A percentile compares a stretch with the other conserved stretches of the same genome.
These are phyloP conservation scores for Penicillium sp. DNA, from an alignment of 2,329 filamentous ascomycete species.

Conservation along the genomic window DNA sequence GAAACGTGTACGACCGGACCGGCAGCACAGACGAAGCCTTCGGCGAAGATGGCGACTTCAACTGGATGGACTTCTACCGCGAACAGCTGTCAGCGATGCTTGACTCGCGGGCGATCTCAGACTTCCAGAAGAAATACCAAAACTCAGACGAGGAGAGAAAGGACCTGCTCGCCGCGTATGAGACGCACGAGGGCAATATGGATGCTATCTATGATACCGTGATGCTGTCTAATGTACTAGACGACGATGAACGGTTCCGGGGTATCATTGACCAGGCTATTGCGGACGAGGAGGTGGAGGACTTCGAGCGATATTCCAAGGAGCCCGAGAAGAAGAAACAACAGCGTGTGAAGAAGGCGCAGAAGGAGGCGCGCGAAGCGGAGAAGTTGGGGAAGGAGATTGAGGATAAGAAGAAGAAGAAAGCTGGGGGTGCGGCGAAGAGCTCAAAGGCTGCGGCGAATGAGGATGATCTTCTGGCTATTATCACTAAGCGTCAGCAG, in stretches of 20 bases:
- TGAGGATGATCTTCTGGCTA: conserved; percentile 59
- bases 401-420: conserved; percentile 69
- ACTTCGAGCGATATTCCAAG: conserved; percentile 67
- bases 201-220: conserved; percentile 74
- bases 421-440: conserved; percentile 40
- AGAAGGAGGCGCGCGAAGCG: conserved; percentile 69
- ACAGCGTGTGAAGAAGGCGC: conserved; percentile 60
- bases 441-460: conserved; percentile 37
- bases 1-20: conserved; percentile 83
- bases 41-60: conserved; percentile 70
- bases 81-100: conserved; percentile 78
- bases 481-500: conserved; percentile 72
- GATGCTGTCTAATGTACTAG: conserved; percentile 79
- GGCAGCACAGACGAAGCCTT: conserved; percentile 85
- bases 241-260: conserved; percentile 84
- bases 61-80: conserved; percentile 87
- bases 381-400: conserved; percentile 73
- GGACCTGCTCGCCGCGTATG: conserved; percentile 76
- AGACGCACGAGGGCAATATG: conserved; percentile 71
- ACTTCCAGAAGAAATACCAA: conserved; percentile 77
- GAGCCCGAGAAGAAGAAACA: conserved; percentile 68
- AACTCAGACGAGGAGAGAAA: conserved; percentile 78
- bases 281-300: conserved; percentile 62
- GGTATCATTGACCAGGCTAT: conserved; percentile 80
- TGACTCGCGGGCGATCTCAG: conserved; percentile 69